Evolutionary conservation across 75 land plant species (phyloP).

Genomic region (Picea glauca): DNA sequence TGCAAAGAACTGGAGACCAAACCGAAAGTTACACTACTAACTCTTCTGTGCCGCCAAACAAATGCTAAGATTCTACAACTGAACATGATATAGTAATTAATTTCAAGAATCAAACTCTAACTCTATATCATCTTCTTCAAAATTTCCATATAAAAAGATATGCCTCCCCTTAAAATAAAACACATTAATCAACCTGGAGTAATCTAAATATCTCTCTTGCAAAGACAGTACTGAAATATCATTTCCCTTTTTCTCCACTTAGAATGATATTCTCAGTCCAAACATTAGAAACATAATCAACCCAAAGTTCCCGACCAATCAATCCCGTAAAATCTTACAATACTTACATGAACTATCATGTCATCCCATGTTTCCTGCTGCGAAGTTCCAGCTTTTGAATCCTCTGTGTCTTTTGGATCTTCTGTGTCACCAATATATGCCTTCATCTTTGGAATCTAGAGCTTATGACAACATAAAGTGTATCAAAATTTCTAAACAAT

Average conservation of each 20-base stretch:
- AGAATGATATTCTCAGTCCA: no score
- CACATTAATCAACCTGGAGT: not conserved
- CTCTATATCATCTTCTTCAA: not conserved
- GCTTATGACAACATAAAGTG: slow-evolving; percentile 35
- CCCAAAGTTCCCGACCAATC: not conserved
- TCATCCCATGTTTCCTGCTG: slow-evolving; percentile 96
- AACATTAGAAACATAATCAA: not conserved
- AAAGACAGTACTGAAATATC: not conserved
- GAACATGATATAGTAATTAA: not conserved
- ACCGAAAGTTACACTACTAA: not conserved
- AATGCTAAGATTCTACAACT: not conserved
- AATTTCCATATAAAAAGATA: not conserved
- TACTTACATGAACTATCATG: slow-evolving; percentile 91
- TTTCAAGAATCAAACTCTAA: not conserved
- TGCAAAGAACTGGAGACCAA: slow-evolving; percentile 71
- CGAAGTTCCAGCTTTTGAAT: slow-evolving; percentile 71
- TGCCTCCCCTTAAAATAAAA: not conserved
- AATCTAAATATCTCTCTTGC: not conserved
- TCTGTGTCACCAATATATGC: slow-evolving; percentile 89
- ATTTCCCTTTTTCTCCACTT: not conserved
- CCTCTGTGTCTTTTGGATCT: slow-evolving; percentile 57
- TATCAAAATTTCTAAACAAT: not conserved
- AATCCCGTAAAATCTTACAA: not conserved
- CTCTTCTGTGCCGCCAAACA: not conserved
- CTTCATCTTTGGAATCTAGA: slow-evolving; percentile 97